Percentiles rank a stretch among this genome's conserved stretches.
Evolutionary conservation across 164 flowering plant species (phyloP).

Genomic region (Cinnamomum chago): DNA sequence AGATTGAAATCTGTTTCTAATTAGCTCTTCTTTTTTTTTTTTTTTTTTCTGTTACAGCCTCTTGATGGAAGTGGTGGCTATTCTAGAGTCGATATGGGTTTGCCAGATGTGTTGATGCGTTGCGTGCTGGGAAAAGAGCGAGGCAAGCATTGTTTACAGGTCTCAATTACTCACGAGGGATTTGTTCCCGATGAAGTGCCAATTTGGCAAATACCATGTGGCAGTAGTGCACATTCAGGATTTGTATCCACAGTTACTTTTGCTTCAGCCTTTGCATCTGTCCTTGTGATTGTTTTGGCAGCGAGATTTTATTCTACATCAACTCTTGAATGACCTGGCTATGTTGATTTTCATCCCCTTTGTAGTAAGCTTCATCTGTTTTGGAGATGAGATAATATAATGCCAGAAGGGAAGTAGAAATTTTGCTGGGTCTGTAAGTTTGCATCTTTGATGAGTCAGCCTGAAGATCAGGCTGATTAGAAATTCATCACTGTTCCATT

Average conservation of each 20-base stretch:
- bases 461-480: too few relatives aligned
- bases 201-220: conserved; percentile 67
- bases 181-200: conserved; percentile 9
- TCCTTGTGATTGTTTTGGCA: conserved; percentile 41
- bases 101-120: conserved; percentile 45
- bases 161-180: conserved; percentile 5
- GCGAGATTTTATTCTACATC: conserved; percentile 26
- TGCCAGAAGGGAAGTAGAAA: too few relatives aligned
- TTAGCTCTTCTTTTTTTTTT: conserved; percentile 1
- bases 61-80: conserved; percentile 53
- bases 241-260: conserved; percentile 61
- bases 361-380: too few relatives aligned
- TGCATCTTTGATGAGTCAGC: too few relatives aligned
- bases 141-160: conserved; percentile 27
- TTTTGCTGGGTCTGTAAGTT: too few relatives aligned
- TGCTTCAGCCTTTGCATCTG: conserved; percentile 45
- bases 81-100: conserved; percentile 44
- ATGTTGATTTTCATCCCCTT: too few relatives aligned
- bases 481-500: too few relatives aligned
- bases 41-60: conserved; percentile 40
- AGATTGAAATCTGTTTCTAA: neutral
- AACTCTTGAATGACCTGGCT: too few relatives aligned
- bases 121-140: conserved; percentile 24
- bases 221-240: conserved; percentile 42
- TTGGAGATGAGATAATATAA: too few relatives aligned